These are phyloP conservation scores for Tetraselmis chui DNA, from an alignment of 139 green algal species.

Conservation along the genomic window DNA sequence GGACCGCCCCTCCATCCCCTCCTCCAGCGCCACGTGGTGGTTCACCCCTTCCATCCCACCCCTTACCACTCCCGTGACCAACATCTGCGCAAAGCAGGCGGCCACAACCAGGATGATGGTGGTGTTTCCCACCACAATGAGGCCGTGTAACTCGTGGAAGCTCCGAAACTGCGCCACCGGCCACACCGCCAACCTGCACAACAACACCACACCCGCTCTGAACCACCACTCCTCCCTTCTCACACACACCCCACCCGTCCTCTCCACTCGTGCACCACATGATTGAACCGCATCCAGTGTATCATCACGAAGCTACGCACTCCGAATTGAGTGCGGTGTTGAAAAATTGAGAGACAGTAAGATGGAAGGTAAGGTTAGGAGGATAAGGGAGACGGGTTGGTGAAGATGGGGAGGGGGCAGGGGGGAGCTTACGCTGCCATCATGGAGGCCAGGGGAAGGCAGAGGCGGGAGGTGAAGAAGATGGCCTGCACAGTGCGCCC, in stretches of 20 bases:
- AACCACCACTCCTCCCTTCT: too few species aligned
- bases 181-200: neutral
- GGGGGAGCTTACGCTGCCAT: neutral
- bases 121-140: neutral
- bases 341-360: too few species aligned
- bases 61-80: neutral
- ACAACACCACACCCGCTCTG: too few species aligned
- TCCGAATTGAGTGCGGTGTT: too few species aligned
- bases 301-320: too few species aligned
- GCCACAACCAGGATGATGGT: neutral
- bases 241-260: too few species aligned
- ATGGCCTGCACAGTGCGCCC: neutral
- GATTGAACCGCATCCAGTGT: too few species aligned
- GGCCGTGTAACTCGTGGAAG: neutral
- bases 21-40: neutral
- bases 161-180: neutral
- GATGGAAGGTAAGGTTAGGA: too few species aligned
- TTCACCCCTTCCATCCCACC: neutral
- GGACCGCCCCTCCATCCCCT: neutral
- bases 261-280: too few species aligned
- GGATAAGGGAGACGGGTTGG: neutral
- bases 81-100: neutral
- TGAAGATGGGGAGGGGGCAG: neutral
- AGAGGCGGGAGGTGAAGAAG: neutral
- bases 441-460: neutral